Conservation (phyloP, 768 basidiomycete genomes). For the Xerocomellus amylosporus region DNA sequence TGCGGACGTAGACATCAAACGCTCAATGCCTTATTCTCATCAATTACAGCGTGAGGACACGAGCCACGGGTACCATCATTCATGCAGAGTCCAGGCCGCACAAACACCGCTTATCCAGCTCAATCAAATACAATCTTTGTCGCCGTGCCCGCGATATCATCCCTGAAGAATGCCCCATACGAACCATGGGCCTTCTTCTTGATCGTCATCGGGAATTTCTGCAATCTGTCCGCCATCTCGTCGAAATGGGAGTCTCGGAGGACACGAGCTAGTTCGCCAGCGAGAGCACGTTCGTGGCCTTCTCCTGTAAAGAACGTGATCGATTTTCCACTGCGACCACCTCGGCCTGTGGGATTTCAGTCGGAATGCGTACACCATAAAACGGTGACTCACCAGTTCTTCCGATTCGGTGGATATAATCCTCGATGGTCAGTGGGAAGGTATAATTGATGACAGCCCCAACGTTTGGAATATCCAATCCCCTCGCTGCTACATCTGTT, state of each 20-base stretch:
- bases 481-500: constrained; percentile 96
- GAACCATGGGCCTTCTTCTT: constrained; percentile 92
- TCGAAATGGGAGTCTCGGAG: constrained; percentile 84
- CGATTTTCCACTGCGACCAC: constrained; percentile 84
- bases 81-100: background rate
- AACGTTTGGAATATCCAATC: constrained; percentile 96
- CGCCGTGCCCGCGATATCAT: constrained; percentile 57
- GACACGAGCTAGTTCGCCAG: constrained; percentile 91
- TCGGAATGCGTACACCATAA: background rate
- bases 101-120: constrained; percentile 3
- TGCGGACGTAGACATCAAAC: background rate
- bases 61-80: background rate
- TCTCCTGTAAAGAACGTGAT: constrained; percentile 98
- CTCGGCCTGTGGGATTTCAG: constrained; percentile 60
- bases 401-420: constrained; percentile 88
- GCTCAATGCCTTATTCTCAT: constrained; percentile 9
- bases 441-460: constrained; percentile 94
- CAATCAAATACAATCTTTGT: constrained; percentile 73
- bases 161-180: constrained; percentile 84
- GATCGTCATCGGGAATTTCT: constrained; percentile 93
- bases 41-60: constrained; percentile 6
- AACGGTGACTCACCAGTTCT: constrained; percentile 60
- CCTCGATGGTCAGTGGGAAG: constrained; percentile 95
- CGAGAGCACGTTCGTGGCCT: constrained; percentile 76
- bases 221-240: constrained; percentile 57